Evolutionary conservation across 495 filamentous ascomycete species (phyloP).

Genomic region (Penicillium nucicola): DNA sequence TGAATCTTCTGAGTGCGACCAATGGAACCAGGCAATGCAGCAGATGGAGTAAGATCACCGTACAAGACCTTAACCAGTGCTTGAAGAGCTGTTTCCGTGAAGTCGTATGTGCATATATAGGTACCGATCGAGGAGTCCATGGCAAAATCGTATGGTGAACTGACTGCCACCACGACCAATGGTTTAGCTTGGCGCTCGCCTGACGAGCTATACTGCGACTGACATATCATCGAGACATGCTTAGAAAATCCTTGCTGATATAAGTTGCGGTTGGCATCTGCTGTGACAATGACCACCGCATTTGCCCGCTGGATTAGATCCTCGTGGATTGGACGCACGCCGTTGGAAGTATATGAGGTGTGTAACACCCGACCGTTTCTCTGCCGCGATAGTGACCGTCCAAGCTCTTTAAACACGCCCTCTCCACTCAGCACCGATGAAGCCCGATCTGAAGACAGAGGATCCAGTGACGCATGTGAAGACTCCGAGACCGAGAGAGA

Average conservation of each 20-base stretch:
- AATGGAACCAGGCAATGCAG: constrained; percentile 74
- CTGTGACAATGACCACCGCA: constrained; percentile 82
- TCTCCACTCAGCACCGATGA: constrained; percentile 81
- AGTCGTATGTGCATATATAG: constrained; percentile 91
- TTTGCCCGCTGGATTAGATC: constrained; percentile 82
- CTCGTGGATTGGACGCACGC: constrained; percentile 83
- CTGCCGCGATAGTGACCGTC: constrained; percentile 75
- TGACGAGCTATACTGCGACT: constrained; percentile 55
- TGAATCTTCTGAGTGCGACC: constrained; percentile 77
- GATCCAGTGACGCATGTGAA: constrained; percentile 49
- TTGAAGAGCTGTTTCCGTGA: constrained; percentile 83
- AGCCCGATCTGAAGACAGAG: constrained; percentile 54
- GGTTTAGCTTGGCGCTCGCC: constrained; percentile 60
- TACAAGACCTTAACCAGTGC: constrained; percentile 78
- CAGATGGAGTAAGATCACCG: constrained; percentile 70
- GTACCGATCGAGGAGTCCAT: constrained; percentile 83
- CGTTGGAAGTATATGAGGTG: constrained; percentile 88
- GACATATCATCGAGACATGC: constrained; percentile 92
- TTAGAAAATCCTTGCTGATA: constrained; percentile 92
- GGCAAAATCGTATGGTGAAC: constrained; percentile 93
- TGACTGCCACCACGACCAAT: constrained; percentile 81
- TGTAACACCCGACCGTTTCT: constrained; percentile 79
- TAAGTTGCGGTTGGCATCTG: constrained; percentile 84
- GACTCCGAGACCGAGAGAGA: constrained; percentile 51
- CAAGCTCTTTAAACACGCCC: constrained; percentile 80